Conservation (phyloP, 768 basidiomycete species). For the Trametes elegans region DNA sequence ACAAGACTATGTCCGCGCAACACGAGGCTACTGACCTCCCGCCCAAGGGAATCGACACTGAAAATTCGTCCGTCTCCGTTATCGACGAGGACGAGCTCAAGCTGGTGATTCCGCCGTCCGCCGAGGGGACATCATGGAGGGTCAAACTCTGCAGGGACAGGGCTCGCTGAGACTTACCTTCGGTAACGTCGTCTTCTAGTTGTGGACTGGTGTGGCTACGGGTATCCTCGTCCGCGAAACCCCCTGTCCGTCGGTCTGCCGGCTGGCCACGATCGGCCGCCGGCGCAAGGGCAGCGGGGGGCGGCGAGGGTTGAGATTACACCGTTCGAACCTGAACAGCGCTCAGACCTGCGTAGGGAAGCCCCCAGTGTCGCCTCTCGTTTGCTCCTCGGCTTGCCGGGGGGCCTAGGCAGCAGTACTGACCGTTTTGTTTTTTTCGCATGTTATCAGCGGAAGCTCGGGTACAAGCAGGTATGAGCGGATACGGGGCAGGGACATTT, state of each 20-base stretch:
- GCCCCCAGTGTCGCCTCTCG: constrained; percentile 64
- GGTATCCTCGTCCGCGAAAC: constrained; percentile 68
- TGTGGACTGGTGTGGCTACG: constrained; percentile 82
- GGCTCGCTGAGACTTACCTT: constrained; percentile 40
- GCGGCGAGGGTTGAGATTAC: constrained; percentile 85
- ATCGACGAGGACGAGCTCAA: constrained; percentile 50
- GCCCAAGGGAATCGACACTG: constrained; percentile 18
- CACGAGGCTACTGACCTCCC: constrained; percentile 17
- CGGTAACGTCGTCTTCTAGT: constrained; percentile 75
- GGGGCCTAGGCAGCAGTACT: constrained; percentile 46
- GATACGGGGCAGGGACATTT: no score
- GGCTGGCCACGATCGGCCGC: constrained; percentile 27
- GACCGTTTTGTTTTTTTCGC: constrained; percentile 39
- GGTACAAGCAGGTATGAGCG: constrained; percentile 70
- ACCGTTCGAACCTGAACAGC: constrained; percentile 98
- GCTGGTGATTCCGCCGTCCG: constrained; percentile 52
- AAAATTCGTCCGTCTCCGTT: constrained; percentile 26
- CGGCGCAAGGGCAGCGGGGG: constrained; percentile 26
- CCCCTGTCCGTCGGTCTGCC: constrained; percentile 26
- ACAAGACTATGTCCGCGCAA: constrained; percentile 17
- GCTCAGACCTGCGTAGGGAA: constrained; percentile 99
- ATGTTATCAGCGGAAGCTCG: constrained; percentile 57
- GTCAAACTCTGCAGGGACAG: constrained; percentile 27
- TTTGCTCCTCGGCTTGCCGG: constrained; percentile 38
- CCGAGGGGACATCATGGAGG: constrained; percentile 29